These are phyloP conservation scores for Salix viminalis DNA, from an alignment of 345 rosid species.

Conservation along the genomic window DNA sequence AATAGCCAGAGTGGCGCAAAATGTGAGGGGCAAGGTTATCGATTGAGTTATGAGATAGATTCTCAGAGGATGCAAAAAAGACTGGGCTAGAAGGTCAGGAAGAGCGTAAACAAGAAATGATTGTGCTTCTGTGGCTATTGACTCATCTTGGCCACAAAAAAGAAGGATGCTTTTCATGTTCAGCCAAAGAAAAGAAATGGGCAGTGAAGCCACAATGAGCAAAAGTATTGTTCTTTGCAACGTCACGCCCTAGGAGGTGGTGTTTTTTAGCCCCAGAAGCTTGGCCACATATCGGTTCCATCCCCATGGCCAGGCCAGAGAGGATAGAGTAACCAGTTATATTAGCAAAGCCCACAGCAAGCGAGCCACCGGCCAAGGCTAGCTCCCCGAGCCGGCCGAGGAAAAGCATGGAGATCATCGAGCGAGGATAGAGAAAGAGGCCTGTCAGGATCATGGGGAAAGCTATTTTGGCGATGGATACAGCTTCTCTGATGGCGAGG, in stretches of 20 bases:
- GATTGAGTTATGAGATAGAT: conserved; percentile 75
- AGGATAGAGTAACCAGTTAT: conserved; percentile 85
- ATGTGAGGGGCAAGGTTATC: conserved; percentile 29
- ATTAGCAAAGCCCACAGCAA: conserved; percentile 82
- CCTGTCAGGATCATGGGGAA: conserved; percentile 71
- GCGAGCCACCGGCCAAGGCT: conserved; percentile 78
- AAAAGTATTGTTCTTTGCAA: conserved; percentile 61
- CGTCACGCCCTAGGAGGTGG: conserved; percentile 49
- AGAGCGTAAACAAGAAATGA: conserved; percentile 58
- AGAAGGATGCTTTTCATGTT: conserved; percentile 59
- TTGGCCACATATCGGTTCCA: conserved; percentile 90
- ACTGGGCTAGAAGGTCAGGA: conserved; percentile 79
- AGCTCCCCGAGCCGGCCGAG: conserved; percentile 71
- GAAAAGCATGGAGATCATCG: conserved; percentile 76
- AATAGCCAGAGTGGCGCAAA: conserved; percentile 15
- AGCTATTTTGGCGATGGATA: conserved; percentile 51
- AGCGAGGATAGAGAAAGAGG: conserved; percentile 68
- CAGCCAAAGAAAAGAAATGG: conserved; percentile 67
- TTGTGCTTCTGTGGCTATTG: conserved; percentile 59
- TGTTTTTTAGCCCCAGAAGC: conserved; percentile 72
- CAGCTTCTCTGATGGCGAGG: conserved; percentile 40
- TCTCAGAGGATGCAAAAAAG: conserved; percentile 77
- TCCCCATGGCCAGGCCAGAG: conserved; percentile 85
- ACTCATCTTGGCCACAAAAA: conserved; percentile 55
- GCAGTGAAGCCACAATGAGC: conserved; percentile 55